These are phyloP conservation scores for Tolypocladium tropicale DNA, from an alignment of 2,329 filamentous ascomycete species.

Conservation along the genomic window DNA sequence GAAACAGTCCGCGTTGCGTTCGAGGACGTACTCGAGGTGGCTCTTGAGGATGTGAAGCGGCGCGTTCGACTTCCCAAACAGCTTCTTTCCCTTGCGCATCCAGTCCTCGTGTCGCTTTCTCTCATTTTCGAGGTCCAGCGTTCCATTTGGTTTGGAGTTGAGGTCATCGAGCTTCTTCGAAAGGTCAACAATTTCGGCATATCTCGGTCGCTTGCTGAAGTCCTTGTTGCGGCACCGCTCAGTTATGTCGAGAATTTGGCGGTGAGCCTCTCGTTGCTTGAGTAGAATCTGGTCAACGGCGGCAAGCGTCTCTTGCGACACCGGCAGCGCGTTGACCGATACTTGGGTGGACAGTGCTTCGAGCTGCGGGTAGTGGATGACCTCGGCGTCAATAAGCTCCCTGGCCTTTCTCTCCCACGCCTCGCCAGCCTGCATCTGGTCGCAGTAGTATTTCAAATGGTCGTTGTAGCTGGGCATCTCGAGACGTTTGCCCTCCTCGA, in stretches of 20 bases:
- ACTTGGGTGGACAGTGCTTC: slow-evolving; percentile 86
- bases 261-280: slow-evolving; percentile 90
- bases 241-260: slow-evolving; percentile 73
- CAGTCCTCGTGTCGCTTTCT: slow-evolving; percentile 94
- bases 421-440: slow-evolving; percentile 66
- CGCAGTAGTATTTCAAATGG: slow-evolving; percentile 63
- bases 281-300: slow-evolving; percentile 85
- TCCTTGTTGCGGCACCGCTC: slow-evolving; percentile 67
- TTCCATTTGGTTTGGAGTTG: slow-evolving; percentile 85
- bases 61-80: slow-evolving; percentile 96
- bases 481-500: slow-evolving; percentile 66
- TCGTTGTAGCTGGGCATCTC: slow-evolving; percentile 73
- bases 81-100: slow-evolving; percentile 96
- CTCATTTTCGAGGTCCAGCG: slow-evolving; percentile 86
- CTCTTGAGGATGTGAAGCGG: slow-evolving; percentile 90
- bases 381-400: slow-evolving; percentile 84
- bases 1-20: slow-evolving; percentile 85
- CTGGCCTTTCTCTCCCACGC: slow-evolving; percentile 89
- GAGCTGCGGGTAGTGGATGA: slow-evolving; percentile 87
- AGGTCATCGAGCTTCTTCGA: slow-evolving; percentile 80
- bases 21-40: slow-evolving; percentile 87
- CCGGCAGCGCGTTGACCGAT: slow-evolving; percentile 57
- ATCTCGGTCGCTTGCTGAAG: slow-evolving; percentile 71
- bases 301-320: slow-evolving; percentile 69
- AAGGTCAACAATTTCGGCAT: slow-evolving; percentile 81